Evolutionary conservation across 163 green algal species (phyloP), one percentile per base, ranked within the genome.

Genomic region (Scenedesmus sp.): DNA sequence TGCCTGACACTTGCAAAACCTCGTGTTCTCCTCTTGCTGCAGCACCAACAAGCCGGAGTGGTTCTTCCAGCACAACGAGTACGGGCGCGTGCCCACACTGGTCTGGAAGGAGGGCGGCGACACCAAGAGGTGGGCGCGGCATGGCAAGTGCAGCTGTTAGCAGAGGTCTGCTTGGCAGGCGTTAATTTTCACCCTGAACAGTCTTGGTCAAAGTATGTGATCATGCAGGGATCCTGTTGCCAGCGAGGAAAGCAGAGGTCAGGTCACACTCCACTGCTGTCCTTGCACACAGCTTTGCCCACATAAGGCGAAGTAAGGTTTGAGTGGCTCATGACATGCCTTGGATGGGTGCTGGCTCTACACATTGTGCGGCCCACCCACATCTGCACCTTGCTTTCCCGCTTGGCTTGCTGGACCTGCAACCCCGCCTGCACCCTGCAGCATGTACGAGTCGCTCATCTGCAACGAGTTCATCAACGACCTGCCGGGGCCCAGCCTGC

Each of bases 1-100:
- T 79, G 70, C 23, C 70, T 79, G 77, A 6, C 73, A 12, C 16
- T 82, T 82, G 23, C 62, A 73, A 13, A 73, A 73, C 62, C 12
- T 13, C 62, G 62, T 73, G 62, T 15, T 23, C 15, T 23, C 15
- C 12, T 73, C 34, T 13, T 46, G 34, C 34, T 57, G 77, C 77
- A 88, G 82, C 46, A 57, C 52, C 34, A 81, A 88, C 88, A 87
- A 92, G 77, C 88, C 88, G 2, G 79, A 92, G 60, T 92, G 77
- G 77, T 88, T 91, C 26, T 92, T 87, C 46, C 70, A 92, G 77
- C 88, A 87, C 88, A 92, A 88, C n/a, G 20, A 54, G 77, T 92
- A 87, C 56, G 77, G 82, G 54, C 84, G 62, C 60, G 84, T 82
- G 84, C 60, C 84, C 23, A 86, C 81, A 2, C 81, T 86, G 54